Evolutionary conservation across 768 basidiomycete genomes (phyloP).

Genomic region (Lactarius tabidus): DNA sequence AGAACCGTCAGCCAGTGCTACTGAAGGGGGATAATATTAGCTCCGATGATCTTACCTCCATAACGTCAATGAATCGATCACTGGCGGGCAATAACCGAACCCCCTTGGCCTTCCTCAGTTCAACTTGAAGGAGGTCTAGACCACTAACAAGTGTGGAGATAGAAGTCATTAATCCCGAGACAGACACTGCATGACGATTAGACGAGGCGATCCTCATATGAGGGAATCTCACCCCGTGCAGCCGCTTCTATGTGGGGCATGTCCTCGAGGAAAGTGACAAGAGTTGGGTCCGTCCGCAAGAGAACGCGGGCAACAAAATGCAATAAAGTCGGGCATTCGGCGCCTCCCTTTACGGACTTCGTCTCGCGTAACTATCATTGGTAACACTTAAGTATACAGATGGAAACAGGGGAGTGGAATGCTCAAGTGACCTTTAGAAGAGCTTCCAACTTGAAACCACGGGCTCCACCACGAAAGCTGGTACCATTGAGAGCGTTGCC

Average conservation of each 20-base stretch:
- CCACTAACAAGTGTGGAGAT: conserved; percentile 57
- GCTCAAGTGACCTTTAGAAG: conserved; percentile 63
- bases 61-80: conserved; percentile 64
- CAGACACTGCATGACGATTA: conserved; percentile 53
- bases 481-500: conserved; percentile 83
- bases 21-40: neutral
- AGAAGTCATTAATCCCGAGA: conserved; percentile 56
- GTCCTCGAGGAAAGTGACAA: conserved; percentile 75
- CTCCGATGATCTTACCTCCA: conserved; percentile 49
- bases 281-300: conserved; percentile 56
- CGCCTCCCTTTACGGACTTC: conserved; percentile 61
- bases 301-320: conserved; percentile 84
- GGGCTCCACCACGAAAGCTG: conserved; percentile 78
- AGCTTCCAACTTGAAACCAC: conserved; percentile 80
- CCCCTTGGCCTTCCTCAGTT: conserved; percentile 45
- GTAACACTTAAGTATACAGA: neutral
- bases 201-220: neutral
- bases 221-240: conserved; percentile 55
- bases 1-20: neutral
- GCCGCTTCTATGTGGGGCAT: conserved; percentile 79
- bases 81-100: conserved; percentile 33
- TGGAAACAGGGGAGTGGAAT: neutral
- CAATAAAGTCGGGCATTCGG: conserved; percentile 81
- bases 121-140: conserved; percentile 50
- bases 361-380: conserved; percentile 70